Evolutionary conservation across 2,329 filamentous ascomycete species (phyloP), one percentile per base, ranked within the genome.

Genomic region (Fusarium verticillioides): DNA sequence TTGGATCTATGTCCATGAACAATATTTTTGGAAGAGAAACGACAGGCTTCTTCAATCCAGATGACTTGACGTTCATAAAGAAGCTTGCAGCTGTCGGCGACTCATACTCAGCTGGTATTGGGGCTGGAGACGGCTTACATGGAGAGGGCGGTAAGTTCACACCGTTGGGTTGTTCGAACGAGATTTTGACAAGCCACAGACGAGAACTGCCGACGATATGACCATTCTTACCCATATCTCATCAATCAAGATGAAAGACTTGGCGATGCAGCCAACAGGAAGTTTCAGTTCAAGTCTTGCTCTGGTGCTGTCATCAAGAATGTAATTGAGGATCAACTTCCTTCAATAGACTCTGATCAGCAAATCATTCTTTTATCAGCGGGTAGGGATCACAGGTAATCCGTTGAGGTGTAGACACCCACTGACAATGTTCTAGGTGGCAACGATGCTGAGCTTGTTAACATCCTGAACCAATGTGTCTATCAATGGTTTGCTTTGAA

Each of bases 91-190:
- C 72, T 7, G 37, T 74, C 0, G 69, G 70, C 0, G 69, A 73
- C 7, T 73, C 69, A 3, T 73, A 73, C 44, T 72, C 70, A 0
- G 70, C 69, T 37, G 70, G 69, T 13, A 70, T 73, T 5, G 70
- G 70, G 9, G 69, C 69, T 19, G 70, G 70, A 8, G 61, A 66
- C 6, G 62, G 18, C 15, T 53, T 12, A 4, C 50, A 53, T 7
- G 50, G 50, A 4, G 62, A 62, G 23, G 49, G 49, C 21, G 59
- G 63, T 66, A n/a, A 32, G 46, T 49, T n/a, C 13, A 12, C 3
- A 16, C 8, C 0, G 2, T 36, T 28, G 18, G 8, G 12, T 19
- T 10, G 11, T 2, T 23, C 16, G 8, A 21, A 15, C 9, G 9
- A 15, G n/a, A 36, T 36, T 23, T 23, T 52, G 21, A 53, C 34